Percentiles rank a stretch among this genome's conserved stretches.
phyloP scores from a whole-genome alignment of 2,329 filamentous ascomycete species.

The Penicillium fuscoglaucum region DNA sequence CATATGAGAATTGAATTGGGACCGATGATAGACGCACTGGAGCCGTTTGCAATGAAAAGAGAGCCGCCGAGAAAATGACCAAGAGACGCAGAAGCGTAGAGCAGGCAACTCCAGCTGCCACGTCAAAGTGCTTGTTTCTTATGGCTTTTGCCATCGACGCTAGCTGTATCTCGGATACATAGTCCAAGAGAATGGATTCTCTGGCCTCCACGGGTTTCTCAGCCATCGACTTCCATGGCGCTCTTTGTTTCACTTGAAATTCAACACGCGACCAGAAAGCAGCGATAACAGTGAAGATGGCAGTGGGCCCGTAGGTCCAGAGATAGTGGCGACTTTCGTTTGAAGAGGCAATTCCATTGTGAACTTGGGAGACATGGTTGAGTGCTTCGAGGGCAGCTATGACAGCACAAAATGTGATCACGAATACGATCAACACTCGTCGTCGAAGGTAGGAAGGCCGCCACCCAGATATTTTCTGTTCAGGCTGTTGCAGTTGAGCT shows the following conservation, averaged over 20 bases:
- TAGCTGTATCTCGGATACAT: neutral
- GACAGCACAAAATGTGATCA: neutral
- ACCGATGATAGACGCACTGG: no score
- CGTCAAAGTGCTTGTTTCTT: conserved; percentile 9
- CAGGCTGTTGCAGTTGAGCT: neutral
- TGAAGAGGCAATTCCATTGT: neutral
- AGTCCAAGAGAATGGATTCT: neutral
- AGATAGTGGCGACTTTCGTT: neutral
- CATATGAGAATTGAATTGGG: no score
- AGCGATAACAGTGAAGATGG: neutral
- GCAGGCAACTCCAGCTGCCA: conserved; percentile 1
- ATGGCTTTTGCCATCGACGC: neutral
- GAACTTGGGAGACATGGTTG: neutral
- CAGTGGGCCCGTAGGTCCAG: neutral
- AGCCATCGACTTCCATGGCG: neutral
- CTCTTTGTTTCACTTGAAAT: neutral
- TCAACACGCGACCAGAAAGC: neutral
- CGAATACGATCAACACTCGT: neutral
- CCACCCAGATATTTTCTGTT: neutral
- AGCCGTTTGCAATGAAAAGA: no score
- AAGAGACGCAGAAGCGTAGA: conserved; percentile 9
- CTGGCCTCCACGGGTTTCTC: neutral
- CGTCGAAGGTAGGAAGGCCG: neutral
- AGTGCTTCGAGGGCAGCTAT: neutral
- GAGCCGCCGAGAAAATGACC: conserved; percentile 16